Percentiles rank a stretch among this genome's conserved stretches.
Evolutionary conservation across 2,329 filamentous ascomycete species (phyloP).

Genomic region (Neophaeococcomyces aloes): DNA sequence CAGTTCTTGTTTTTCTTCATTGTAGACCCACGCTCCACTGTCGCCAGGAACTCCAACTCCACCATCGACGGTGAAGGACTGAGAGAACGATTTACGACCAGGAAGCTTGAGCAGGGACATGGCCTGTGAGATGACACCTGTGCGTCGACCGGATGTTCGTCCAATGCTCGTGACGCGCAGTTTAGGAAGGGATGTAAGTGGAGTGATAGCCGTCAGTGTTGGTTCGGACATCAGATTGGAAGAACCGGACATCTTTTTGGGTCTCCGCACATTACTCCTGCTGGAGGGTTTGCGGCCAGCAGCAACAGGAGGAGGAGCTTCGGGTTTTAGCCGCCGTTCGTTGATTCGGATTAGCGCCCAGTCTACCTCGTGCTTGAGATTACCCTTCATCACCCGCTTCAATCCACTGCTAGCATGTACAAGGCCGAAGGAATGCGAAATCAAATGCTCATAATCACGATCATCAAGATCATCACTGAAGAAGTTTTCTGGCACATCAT

Average conservation of each 20-base stretch:
- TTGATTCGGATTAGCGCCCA: slow-evolving; percentile 85
- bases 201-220: slow-evolving; percentile 42
- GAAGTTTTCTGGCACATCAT: slow-evolving; percentile 74
- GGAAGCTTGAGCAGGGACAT: slow-evolving; percentile 81
- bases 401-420: slow-evolving; percentile 87
- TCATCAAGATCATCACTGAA: slow-evolving; percentile 65
- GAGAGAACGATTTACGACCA: slow-evolving; percentile 68
- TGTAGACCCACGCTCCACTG: slow-evolving; percentile 85
- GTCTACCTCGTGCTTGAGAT: slow-evolving; percentile 80
- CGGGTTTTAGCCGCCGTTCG: slow-evolving; percentile 56
- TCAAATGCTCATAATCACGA: slow-evolving; percentile 68
- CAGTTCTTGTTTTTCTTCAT: slow-evolving; percentile 64
- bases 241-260: neutral
- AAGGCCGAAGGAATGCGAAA: slow-evolving; percentile 69
- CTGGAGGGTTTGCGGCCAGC: slow-evolving; percentile 19
- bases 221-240: slow-evolving; percentile 1
- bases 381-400: slow-evolving; percentile 59
- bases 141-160: slow-evolving; percentile 73
- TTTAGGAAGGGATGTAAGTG: slow-evolving; percentile 55
- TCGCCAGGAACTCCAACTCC: slow-evolving; percentile 62
- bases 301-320: slow-evolving; percentile 31
- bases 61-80: slow-evolving; percentile 52
- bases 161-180: slow-evolving; percentile 79
- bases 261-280: slow-evolving; percentile 25
- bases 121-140: slow-evolving; percentile 63